Evolutionary conservation across 306 rosid genomes (phyloP).

Genomic region (Sindora glabra): DNA sequence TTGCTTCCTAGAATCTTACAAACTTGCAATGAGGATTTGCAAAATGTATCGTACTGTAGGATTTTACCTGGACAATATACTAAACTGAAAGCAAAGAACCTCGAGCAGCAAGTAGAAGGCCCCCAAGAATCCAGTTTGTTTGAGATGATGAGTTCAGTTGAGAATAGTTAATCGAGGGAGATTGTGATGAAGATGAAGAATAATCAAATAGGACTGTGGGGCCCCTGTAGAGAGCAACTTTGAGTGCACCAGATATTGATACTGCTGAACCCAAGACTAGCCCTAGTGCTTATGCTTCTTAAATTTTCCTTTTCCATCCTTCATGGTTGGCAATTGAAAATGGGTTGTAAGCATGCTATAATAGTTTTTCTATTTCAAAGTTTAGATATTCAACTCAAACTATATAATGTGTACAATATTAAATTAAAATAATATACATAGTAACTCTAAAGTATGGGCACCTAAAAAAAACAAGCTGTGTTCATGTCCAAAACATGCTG

Average conservation of each 20-base stretch:
- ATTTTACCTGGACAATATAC: constrained; percentile 42
- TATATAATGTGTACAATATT: no score
- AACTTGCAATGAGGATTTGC: neutral
- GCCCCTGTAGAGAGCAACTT: constrained; percentile 47
- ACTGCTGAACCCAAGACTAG: constrained; percentile 37
- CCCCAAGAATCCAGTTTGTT: constrained; percentile 40
- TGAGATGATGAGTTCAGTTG: constrained; percentile 16
- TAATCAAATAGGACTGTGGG: constrained; percentile 17
- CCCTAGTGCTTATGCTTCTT: constrained; percentile 35
- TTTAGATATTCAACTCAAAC: no score
- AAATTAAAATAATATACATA: no score
- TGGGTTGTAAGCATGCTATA: no score
- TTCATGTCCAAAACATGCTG: no score
- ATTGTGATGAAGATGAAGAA: neutral
- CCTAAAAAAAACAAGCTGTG: no score
- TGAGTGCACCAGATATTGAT: constrained; percentile 48
- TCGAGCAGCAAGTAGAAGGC: constrained; percentile 25
- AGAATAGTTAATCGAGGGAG: neutral
- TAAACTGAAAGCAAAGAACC: constrained; percentile 26
- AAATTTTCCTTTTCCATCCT: constrained; percentile 48
- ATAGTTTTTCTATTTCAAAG: no score
- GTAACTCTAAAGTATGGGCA: no score
- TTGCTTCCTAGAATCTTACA: neutral
- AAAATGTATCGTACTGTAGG: neutral
- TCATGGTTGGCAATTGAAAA: neutral